Conservation (phyloP, 164 flowering plant genomes). For the Cinnamomum micranthum region DNA sequence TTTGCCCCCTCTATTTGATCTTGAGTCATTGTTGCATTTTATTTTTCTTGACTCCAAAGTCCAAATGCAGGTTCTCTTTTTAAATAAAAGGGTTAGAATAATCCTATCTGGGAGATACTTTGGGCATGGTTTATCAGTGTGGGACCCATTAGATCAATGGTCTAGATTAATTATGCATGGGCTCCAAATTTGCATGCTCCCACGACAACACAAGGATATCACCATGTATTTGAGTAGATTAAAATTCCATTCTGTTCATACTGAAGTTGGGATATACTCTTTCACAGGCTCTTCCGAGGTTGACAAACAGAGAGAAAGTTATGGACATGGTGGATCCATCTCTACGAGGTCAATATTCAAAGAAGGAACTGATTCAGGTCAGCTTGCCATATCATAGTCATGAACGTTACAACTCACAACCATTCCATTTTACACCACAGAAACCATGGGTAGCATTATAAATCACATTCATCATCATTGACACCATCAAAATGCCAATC, state of each 20-base stretch:
- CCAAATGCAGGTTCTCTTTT: neutral
- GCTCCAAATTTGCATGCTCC: neutral
- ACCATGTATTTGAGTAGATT: neutral
- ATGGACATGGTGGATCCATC: slow-evolving; percentile 85
- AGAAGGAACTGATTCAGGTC: slow-evolving; percentile 91
- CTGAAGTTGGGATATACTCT: neutral
- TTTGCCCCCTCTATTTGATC: too few relatives aligned
- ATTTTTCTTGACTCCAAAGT: too few relatives aligned
- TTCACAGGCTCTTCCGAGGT: slow-evolving; percentile 85
- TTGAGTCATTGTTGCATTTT: too few relatives aligned
- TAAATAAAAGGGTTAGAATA: too few relatives aligned
- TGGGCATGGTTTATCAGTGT: neutral
- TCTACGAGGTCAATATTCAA: slow-evolving; percentile 63
- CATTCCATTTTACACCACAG: neutral
- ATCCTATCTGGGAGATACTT: neutral
- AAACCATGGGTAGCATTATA: neutral
- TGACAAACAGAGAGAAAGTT: slow-evolving; percentile 78
- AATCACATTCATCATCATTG: neutral
- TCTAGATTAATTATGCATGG: neutral
- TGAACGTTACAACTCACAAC: neutral
- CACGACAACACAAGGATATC: slow-evolving; percentile 12
- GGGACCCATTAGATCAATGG: neutral
- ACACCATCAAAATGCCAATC: neutral
- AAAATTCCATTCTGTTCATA: slow-evolving; percentile 27
- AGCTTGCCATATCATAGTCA: neutral